A percentile compares a stretch with the other conserved stretches of the same genome.
These are phyloP conservation scores for Tephrocybe rancida DNA, from an alignment of 768 basidiomycete species.

Conservation along the genomic window DNA sequence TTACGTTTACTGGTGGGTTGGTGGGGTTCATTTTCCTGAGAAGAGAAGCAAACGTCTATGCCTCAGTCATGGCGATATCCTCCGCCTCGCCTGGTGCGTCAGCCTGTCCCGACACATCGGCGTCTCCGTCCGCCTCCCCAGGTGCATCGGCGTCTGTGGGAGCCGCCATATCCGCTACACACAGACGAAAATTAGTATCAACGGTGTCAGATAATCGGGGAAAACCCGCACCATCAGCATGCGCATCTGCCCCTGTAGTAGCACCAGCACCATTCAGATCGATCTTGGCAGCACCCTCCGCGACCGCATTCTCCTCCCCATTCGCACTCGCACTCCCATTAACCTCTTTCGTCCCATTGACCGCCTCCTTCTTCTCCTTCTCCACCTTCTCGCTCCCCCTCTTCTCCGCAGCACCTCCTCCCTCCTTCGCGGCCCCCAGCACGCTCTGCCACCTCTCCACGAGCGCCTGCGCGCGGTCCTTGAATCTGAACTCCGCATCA, in stretches of 20 bases:
- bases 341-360: neutral
- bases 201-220: neutral
- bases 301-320: constrained; percentile 18
- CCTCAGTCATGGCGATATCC: constrained; percentile 47
- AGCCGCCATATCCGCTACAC: constrained; percentile 3
- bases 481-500: constrained; percentile 59
- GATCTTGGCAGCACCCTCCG: constrained; percentile 29
- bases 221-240: constrained; percentile 4
- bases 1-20: too few species aligned
- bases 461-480: constrained; percentile 60
- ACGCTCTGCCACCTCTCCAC: constrained; percentile 65
- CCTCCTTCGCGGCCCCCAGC: constrained; percentile 24
- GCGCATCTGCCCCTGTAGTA: neutral
- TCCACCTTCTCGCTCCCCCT: neutral
- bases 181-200: neutral
- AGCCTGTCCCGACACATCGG: constrained; percentile 19
- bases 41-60: constrained; percentile 15
- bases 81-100: constrained; percentile 31
- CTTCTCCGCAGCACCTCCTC: constrained; percentile 11
- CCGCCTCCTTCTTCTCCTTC: neutral
- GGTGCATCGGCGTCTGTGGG: constrained; percentile 26
- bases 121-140: constrained; percentile 18
- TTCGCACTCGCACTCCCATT: neutral
- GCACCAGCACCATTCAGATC: constrained; percentile 35
- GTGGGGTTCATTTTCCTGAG: too few species aligned